phyloP scores from a whole-genome alignment of 371 early-diverging fungal genomes.

The Zychaea mexicana region DNA sequence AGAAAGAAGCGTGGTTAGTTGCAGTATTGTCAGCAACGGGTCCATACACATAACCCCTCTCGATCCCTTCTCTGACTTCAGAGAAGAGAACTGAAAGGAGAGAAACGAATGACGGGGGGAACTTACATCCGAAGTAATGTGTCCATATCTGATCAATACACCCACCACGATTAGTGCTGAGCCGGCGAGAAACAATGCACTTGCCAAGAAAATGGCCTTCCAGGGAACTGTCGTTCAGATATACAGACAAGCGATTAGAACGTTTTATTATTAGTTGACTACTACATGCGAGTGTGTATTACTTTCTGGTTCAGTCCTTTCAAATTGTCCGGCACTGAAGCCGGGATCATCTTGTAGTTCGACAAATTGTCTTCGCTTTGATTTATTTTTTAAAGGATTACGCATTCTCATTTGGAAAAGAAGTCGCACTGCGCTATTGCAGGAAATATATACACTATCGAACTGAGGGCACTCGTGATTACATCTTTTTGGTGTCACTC shows the following conservation, averaged over 20 bases:
- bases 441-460: neutral
- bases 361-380: constrained; percentile 39
- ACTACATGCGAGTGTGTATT: neutral
- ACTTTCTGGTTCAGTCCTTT: constrained; percentile 41
- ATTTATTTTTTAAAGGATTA: constrained; percentile 44
- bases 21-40: no score
- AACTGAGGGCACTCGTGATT: no score
- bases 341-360: constrained; percentile 55
- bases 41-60: no score
- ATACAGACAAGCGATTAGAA: neutral
- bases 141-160: constrained; percentile 57
- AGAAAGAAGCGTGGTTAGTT: neutral
- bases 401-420: constrained; percentile 32
- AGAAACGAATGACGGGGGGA: no score
- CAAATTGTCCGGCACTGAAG: constrained; percentile 57
- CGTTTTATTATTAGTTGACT: neutral
- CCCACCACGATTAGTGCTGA: constrained; percentile 57
- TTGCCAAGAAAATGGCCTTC: constrained; percentile 65
- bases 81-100: no score
- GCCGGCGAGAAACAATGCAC: constrained; percentile 50
- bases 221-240: constrained; percentile 54
- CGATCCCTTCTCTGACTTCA: no score
- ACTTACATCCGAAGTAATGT: constrained; percentile 43
- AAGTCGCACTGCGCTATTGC: neutral
- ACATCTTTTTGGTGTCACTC: no score